These are phyloP conservation scores for Sphaceloma murrayae DNA, from an alignment of 2,329 filamentous ascomycete genomes.

Conservation along the genomic window DNA sequence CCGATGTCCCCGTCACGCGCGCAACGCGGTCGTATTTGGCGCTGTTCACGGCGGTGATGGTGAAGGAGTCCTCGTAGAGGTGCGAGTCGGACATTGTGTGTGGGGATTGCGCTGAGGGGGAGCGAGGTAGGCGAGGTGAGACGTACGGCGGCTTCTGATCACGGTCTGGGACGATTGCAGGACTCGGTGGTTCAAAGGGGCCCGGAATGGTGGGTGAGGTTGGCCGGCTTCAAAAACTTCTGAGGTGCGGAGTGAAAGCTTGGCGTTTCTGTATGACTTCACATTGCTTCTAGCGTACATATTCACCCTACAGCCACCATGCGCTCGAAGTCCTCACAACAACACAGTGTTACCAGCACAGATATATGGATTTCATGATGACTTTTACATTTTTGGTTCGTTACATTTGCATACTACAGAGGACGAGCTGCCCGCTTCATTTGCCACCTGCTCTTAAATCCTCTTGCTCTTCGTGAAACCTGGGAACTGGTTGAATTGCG, in stretches of 20 bases:
- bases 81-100: slow-evolving; percentile 68
- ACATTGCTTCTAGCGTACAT: no score
- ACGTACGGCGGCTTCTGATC: no score
- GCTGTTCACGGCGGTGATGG: slow-evolving; percentile 65
- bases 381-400: slow-evolving; percentile 3
- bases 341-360: not conserved
- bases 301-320: no score
- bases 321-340: no score
- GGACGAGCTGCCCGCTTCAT: no score
- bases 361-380: not conserved
- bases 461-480: slow-evolving; percentile 22
- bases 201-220: not conserved
- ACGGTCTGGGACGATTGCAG: no score
- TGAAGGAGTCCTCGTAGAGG: slow-evolving; percentile 90
- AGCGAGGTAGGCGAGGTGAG: slow-evolving; percentile 6
- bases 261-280: slow-evolving; percentile 11
- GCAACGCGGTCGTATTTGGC: slow-evolving; percentile 93
- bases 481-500: slow-evolving; percentile 24
- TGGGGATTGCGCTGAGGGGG: slow-evolving; percentile 7
- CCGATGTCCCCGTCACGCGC: slow-evolving; percentile 67
- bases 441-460: not conserved
- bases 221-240: not conserved
- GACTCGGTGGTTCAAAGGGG: no score
- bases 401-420: no score
- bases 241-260: not conserved